Evolutionary conservation across 176 grass and related monocot species (phyloP).

Genomic region (Puya raimondii): DNA sequence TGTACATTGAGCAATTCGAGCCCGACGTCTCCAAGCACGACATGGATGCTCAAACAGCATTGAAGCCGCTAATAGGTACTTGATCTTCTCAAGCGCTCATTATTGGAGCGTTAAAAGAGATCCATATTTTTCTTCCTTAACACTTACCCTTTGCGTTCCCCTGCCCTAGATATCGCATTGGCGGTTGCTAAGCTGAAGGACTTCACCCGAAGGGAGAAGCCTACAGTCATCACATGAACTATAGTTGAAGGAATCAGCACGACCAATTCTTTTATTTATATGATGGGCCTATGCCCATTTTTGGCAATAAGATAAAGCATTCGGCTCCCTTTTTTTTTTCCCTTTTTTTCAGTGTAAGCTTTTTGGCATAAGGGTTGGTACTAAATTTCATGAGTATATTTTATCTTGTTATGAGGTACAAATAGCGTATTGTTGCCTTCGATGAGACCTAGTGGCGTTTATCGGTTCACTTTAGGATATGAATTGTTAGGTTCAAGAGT

Average conservation of each 20-base stretch:
- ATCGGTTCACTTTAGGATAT: too few relatives aligned
- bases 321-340: not conserved
- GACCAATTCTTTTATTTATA: conserved; percentile 16
- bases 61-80: conserved; percentile 73
- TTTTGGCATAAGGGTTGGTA: too few relatives aligned
- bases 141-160: not conserved
- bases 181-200: conserved; percentile 77
- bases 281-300: not conserved
- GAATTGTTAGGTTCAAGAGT: too few relatives aligned
- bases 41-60: conserved; percentile 56
- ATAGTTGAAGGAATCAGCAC: not conserved
- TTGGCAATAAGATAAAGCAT: conserved; percentile 1
- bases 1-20: conserved; percentile 87
- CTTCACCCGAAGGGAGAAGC: conserved; percentile 76
- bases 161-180: conserved; percentile 56
- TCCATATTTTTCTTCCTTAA: not conserved
- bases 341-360: not conserved
- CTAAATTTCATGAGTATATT: too few relatives aligned
- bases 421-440: too few relatives aligned
- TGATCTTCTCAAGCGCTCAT: conserved; percentile 1
- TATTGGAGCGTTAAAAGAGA: not conserved
- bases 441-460: too few relatives aligned
- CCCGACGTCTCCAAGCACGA: conserved; percentile 58
- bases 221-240: conserved; percentile 72
- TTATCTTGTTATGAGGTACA: too few relatives aligned